These are phyloP conservation scores for Moniliella sp. DNA, from an alignment of 1,284 basidiomycete genomes.

Conservation along the genomic window DNA sequence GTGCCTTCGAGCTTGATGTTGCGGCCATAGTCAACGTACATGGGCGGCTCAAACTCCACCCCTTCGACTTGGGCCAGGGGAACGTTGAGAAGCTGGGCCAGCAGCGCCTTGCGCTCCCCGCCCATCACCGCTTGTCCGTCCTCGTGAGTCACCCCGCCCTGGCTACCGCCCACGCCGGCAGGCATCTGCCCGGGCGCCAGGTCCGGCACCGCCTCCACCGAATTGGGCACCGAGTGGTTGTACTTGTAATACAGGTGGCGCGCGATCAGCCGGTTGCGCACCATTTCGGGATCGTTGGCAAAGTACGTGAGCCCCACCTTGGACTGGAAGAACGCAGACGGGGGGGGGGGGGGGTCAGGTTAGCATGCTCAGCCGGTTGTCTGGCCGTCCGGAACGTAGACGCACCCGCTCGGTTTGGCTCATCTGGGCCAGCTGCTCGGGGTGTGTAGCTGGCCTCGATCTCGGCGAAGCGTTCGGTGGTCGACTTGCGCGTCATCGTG, in stretches of 20 bases:
- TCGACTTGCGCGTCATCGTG: no score
- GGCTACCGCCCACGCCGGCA: not conserved
- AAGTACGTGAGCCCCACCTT: slow-evolving; percentile 4
- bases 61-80: slow-evolving; percentile 1
- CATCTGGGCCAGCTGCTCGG: no score
- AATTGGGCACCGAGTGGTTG: slow-evolving; percentile 2
- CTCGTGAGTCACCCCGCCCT: not conserved
- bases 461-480: no score
- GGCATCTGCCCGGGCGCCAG: slow-evolving; percentile 1
- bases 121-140: slow-evolving; percentile 2
- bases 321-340: no score
- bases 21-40: slow-evolving; percentile 13
- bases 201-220: slow-evolving; percentile 1
- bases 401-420: no score
- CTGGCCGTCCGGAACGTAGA: no score
- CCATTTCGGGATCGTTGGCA: slow-evolving; percentile 2
- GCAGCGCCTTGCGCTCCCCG: slow-evolving; percentile 3
- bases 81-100: slow-evolving; percentile 5
- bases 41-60: slow-evolving; percentile 9
- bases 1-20: slow-evolving; percentile 19
- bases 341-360: no score
- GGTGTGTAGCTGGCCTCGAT: no score
- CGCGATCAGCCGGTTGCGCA: slow-evolving; percentile 1
- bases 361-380: no score
- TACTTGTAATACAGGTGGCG: slow-evolving; percentile 1